Conservation (phyloP, 305 asterid species). For the Fraxinus platypoda region DNA sequence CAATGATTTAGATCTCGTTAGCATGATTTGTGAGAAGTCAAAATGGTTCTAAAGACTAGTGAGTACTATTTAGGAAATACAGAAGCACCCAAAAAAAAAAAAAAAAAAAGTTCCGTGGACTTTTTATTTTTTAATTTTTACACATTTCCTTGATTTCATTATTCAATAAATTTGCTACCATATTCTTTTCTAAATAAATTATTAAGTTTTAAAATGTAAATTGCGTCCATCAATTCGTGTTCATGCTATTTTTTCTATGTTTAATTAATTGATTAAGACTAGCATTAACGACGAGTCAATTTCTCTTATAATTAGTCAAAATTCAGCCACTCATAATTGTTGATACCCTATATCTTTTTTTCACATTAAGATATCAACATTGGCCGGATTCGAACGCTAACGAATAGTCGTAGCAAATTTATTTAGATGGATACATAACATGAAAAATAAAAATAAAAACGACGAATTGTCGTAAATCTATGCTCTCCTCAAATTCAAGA, state of each 20-base stretch:
- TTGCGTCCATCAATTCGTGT: too few relatives aligned
- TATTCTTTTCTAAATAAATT: too few relatives aligned
- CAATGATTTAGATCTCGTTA: too few relatives aligned
- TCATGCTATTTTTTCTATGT: too few relatives aligned
- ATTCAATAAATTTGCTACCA: too few relatives aligned
- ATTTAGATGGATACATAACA: constrained; percentile 21
- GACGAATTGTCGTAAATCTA: background rate
- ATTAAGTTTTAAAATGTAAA: too few relatives aligned
- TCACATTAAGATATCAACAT: background rate
- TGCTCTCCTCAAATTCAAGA: background rate
- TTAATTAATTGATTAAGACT: background rate
- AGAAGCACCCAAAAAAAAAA: background rate
- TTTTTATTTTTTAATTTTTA: too few relatives aligned
- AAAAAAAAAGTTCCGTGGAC: too few relatives aligned
- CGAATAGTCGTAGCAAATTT: constrained; percentile 4
- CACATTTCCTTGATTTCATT: too few relatives aligned
- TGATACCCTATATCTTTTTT: background rate
- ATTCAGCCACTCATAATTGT: background rate
- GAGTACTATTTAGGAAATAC: background rate
- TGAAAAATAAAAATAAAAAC: background rate
- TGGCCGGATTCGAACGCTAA: constrained; percentile 12
- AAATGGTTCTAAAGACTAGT: background rate
- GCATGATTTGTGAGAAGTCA: too few relatives aligned
- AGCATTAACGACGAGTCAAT: background rate
- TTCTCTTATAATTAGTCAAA: background rate